Evolutionary conservation across 208 protist species (phyloP), one percentile per base, ranked within the genome.

Genomic region (Acanthamoeba healyi): DNA sequence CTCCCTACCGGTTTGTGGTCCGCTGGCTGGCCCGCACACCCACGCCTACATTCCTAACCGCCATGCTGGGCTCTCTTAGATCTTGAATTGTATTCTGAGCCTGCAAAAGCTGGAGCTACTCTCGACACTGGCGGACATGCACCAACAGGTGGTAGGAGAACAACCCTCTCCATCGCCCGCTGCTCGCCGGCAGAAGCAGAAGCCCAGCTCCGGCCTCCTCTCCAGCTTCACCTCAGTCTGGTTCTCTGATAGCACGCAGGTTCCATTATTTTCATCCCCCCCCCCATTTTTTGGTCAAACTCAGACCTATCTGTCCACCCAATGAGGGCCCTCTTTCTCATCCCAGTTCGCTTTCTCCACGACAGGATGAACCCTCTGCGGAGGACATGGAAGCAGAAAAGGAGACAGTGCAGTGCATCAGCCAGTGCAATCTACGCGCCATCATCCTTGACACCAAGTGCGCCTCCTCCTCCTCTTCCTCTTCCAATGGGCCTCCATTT

Each of bases 371-470:
- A 67, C 51, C 82, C 17, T 90, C 82, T 17, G 46, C 82, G 22
- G 82, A 90, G 54, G 82, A 90, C 38, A 38, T 90, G 40, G 82
- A 90, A 36, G 36, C 82, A 4, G 82, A 90, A 26, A 54, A 90
- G 34, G 82, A 54, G n/a, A 63, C 82, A 6, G 26, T 67, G 34
- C 46, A 90, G 29, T 90, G 82, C 54, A 90, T 90, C 51, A 44
- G 19, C 22, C 40, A 65, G 17, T 90, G 82, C 82, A 63, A 90
- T 29, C 17, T 90, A 10, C 40, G 51, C 46, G 26, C 82, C 22
- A 65, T 90, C 9, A 46, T 90, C 34, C 36, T 90, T 6, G 38
- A 90, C 82, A 65, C 82, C 46, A 22, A 63, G 82, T 90, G 22
- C 22, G 40, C 46, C 29, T 34, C 82, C 51, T n/a, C 5, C 5